Evolutionary conservation across 2,329 filamentous ascomycete genomes (phyloP).

Genomic region (Neofusicoccum ribis): DNA sequence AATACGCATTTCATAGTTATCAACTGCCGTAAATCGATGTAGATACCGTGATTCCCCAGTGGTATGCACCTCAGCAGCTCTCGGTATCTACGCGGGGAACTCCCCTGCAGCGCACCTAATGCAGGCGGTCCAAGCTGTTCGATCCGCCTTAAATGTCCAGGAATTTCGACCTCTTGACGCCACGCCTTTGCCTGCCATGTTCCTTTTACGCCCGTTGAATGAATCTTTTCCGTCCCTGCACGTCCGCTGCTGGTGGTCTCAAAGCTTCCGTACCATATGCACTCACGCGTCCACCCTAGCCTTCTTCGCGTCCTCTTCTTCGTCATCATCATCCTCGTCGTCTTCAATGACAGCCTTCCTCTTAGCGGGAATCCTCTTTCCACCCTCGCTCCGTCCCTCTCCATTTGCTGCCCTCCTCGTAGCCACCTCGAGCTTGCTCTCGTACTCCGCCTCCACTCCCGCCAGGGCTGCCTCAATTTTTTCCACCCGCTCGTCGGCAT

Average conservation of each 20-base stretch:
- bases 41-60: not conserved
- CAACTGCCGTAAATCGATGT: not conserved
- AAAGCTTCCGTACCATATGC: not conserved
- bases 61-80: not conserved
- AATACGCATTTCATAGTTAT: not conserved
- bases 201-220: not conserved
- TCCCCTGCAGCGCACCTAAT: not conserved
- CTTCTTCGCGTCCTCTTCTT: slow-evolving; percentile 29
- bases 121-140: not conserved
- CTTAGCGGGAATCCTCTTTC: slow-evolving; percentile 31
- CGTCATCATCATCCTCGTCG: slow-evolving; percentile 39
- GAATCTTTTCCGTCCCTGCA: not conserved
- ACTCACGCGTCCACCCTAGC: not conserved
- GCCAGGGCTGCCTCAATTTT: slow-evolving; percentile 70
- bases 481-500: slow-evolving; percentile 66
- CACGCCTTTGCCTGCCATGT: not conserved
- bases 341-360: slow-evolving; percentile 37
- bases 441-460: slow-evolving; percentile 71
- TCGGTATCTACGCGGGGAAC: slow-evolving; percentile 1
- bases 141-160: not conserved
- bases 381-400: slow-evolving; percentile 24
- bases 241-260: too few species aligned
- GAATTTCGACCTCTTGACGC: not conserved
- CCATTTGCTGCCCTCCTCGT: slow-evolving; percentile 33
- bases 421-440: slow-evolving; percentile 59